phyloP scores from a whole-genome alignment of 2,329 filamentous ascomycete species.

The Cladophialophora psammophila region DNA sequence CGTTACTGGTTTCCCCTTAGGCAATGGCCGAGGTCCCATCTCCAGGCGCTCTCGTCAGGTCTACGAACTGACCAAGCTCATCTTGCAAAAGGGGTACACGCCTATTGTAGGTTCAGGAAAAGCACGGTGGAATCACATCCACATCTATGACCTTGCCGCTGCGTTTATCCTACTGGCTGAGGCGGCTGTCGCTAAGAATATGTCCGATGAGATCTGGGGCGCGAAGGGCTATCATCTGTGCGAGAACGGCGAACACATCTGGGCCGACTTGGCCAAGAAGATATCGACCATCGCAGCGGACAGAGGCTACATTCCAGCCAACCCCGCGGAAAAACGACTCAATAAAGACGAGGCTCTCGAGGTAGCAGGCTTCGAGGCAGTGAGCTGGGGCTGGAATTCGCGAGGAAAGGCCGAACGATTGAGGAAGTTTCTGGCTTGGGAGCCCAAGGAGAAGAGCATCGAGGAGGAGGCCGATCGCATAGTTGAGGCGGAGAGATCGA shows the following conservation, averaged over 20 bases:
- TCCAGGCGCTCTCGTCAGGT: conserved; percentile 64
- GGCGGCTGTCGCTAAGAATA: conserved; percentile 56
- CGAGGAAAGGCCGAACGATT: conserved; percentile 62
- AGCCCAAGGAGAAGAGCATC: conserved; percentile 58
- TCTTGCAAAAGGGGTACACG: conserved; percentile 59
- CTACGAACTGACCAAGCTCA: conserved; percentile 60
- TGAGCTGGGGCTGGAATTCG: conserved; percentile 67
- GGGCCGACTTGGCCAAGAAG: conserved; percentile 66
- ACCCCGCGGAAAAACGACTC: conserved; percentile 48
- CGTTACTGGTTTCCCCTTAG: conserved; percentile 41
- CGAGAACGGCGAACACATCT: conserved; percentile 67
- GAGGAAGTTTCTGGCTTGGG: conserved; percentile 65
- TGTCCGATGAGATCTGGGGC: conserved; percentile 46
- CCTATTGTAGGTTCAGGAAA: conserved; percentile 64
- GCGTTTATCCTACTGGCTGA: conserved; percentile 63
- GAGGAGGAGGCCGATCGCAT: conserved; percentile 62
- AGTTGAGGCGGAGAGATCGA: conserved; percentile 54
- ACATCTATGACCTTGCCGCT: conserved; percentile 64
- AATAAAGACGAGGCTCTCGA: conserved; percentile 54
- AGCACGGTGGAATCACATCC: conserved; percentile 67
- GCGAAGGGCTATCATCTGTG: conserved; percentile 68
- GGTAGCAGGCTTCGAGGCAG: conserved; percentile 58
- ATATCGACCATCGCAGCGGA: conserved; percentile 65
- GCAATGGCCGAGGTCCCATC: conserved; percentile 63
- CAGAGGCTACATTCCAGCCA: conserved; percentile 57